Base-by-base conservation (phyloP, 192 early-diverging fungal genomes). In the Coemansia sp. region DNA sequence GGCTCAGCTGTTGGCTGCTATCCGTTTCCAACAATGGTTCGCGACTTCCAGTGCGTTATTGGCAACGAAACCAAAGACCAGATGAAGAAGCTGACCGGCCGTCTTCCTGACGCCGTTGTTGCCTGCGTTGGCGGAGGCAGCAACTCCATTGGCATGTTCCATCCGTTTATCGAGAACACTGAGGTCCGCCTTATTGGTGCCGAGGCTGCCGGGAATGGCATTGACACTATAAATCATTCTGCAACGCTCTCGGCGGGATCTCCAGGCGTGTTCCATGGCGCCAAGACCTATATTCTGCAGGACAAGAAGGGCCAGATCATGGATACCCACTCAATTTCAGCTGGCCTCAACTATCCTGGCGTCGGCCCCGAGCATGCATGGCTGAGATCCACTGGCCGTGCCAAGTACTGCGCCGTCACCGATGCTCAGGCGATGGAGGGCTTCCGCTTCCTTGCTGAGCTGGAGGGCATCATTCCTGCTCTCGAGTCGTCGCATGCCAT, bases 41-140 rank as follows among this genome's bases (percentile, higher is more conserved):
- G 95, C 62, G 95, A 99, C 64, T 99, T 99, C 87, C 97, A 99
- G 84, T 91, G 90, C n/a, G 90, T 96, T 11, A 98, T 99, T 66
- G 97, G 97, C 0, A 49, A 49, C 48, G 97, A 99, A 82, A 87
- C 95, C 16, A 88, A 89, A 57, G 85, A 83, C 40, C 93, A 99
- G 76, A 87, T 99, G 88, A 68, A 87, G 36, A 85, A 89, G 72
- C 87, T 92, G 81, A 86, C 86, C 4, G 89, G 90, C 22, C 91
- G 92, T 43, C 84, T 97, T 37, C 97, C 97, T 48, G 95, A 98
- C 78, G 89, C 85, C 15, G 89, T 99, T 21, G 87, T 99, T 51
- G 96, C 97, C 21, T 98, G 97, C 78, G 97, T 99, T 42, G 97
- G 97, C 66, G 96, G 97, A 59, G 97, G 97, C 47, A 93, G 90